These are phyloP conservation scores for Bryum argenteum DNA, from an alignment of 225 moss, liverwort and hornwort species.

Conservation along the genomic window DNA sequence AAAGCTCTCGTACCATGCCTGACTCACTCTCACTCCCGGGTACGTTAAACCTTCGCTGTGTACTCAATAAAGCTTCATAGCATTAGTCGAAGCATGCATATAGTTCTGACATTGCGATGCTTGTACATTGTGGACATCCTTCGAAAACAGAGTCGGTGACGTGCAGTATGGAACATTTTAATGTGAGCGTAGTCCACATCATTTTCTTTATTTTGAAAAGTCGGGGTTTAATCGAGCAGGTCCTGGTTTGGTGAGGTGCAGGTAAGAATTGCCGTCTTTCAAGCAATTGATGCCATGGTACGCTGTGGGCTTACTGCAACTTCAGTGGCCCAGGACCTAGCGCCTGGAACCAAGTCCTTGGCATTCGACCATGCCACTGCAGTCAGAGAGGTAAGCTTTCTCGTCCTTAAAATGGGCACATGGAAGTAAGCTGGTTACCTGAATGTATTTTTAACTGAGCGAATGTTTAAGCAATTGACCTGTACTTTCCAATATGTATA, in stretches of 20 bases:
- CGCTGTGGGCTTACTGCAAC: constrained; percentile 63
- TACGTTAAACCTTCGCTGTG: constrained; percentile 22
- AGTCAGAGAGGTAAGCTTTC: constrained; percentile 57
- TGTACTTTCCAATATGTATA: neutral
- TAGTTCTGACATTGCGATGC: neutral
- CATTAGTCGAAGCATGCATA: neutral
- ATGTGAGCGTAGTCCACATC: neutral
- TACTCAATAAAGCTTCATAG: neutral
- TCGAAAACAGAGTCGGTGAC: neutral
- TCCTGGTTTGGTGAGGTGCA: constrained; percentile 30
- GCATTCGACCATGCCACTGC: constrained; percentile 71
- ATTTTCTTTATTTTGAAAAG: constrained; percentile 2
- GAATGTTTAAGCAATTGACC: neutral
- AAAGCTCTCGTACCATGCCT: constrained; percentile 69
- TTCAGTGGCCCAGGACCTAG: constrained; percentile 58
- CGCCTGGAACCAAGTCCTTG: constrained; percentile 71
- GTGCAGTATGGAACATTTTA: constrained; percentile 2
- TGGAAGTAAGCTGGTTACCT: neutral
- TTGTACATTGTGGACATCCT: neutral
- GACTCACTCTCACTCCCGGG: constrained; percentile 81
- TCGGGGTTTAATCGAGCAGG: constrained; percentile 1
- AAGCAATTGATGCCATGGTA: constrained; percentile 74
- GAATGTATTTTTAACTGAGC: neutral
- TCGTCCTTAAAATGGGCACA: neutral
- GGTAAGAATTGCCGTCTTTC: constrained; percentile 74